A percentile compares a stretch with the other conserved stretches of the same genome.
phyloP scores from a whole-genome alignment of 2,329 filamentous ascomycete genomes.

The Cryphonectria parasitica region DNA sequence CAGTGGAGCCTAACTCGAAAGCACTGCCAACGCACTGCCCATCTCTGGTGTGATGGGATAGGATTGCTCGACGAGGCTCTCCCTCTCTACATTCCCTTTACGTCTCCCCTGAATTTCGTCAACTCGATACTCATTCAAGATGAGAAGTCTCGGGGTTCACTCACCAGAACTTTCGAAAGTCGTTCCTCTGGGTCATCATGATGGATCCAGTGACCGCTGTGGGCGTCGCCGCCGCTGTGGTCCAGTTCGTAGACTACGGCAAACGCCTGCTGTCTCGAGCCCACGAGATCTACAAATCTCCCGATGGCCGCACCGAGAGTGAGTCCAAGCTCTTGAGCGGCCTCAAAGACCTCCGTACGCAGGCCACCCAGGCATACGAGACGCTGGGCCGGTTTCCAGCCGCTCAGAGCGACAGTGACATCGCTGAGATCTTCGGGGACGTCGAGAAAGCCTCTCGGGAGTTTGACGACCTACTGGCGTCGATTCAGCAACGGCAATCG shows the following conservation, averaged over 20 bases:
- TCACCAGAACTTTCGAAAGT: background rate
- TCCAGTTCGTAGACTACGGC: constrained; percentile 14
- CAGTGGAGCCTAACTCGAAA: background rate
- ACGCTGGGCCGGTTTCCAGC: background rate
- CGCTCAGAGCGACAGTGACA: background rate
- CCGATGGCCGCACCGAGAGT: background rate
- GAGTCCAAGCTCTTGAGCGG: background rate
- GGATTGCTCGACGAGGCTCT: background rate
- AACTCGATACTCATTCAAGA: background rate
- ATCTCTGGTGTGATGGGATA: background rate
- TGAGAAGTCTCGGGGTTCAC: background rate
- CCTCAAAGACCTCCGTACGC: background rate
- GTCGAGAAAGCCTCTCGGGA: background rate
- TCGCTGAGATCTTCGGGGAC: background rate
- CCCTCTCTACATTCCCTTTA: background rate
- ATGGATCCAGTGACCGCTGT: constrained; percentile 5
- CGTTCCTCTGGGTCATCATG: background rate
- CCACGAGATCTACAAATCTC: background rate
- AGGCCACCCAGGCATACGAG: background rate
- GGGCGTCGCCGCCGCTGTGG: constrained; percentile 1
- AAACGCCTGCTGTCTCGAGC: constrained; percentile 1
- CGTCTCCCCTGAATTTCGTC: background rate
- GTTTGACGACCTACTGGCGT: background rate
- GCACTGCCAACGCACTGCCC: background rate
- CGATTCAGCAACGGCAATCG: background rate